Conservation (phyloP, 768 basidiomycete species). For the Leccinum longicurvipes region DNA sequence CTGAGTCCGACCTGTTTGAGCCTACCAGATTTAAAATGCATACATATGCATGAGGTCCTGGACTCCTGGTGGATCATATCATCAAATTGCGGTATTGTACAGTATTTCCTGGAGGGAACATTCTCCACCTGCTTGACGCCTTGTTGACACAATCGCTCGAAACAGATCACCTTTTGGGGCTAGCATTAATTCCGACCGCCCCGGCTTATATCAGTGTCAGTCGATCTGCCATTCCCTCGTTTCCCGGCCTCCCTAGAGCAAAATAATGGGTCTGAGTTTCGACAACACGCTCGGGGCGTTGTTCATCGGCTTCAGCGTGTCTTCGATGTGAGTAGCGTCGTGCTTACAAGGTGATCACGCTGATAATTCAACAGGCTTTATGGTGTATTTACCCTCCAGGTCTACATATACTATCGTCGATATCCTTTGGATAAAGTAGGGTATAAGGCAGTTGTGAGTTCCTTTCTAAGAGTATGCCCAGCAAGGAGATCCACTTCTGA, state of each 20-base stretch:
- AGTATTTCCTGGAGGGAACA: neutral
- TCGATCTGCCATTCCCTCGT: neutral
- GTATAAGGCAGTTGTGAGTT: conserved; percentile 52
- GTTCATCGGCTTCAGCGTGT: conserved; percentile 54
- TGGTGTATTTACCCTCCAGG: conserved; percentile 53
- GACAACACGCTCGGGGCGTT: conserved; percentile 58
- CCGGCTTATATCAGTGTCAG: conserved; percentile 10
- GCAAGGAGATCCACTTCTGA: neutral
- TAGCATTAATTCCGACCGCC: conserved; percentile 1
- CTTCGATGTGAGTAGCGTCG: conserved; percentile 32
- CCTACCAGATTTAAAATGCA: neutral
- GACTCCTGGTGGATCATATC: neutral
- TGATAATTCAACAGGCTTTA: conserved; percentile 40
- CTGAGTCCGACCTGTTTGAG: neutral
- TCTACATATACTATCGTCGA: conserved; percentile 50
- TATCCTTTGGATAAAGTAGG: conserved; percentile 51
- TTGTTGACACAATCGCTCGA: neutral
- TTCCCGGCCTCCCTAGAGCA: neutral
- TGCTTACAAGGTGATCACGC: neutral
- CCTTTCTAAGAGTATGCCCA: neutral
- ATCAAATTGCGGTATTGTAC: neutral
- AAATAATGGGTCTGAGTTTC: conserved; percentile 26
- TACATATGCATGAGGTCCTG: neutral
- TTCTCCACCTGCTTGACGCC: neutral
- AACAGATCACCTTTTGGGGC: conserved; percentile 10